These are phyloP conservation scores for Datura wrightii DNA, from an alignment of 257 asterid genomes.

Conservation along the genomic window DNA sequence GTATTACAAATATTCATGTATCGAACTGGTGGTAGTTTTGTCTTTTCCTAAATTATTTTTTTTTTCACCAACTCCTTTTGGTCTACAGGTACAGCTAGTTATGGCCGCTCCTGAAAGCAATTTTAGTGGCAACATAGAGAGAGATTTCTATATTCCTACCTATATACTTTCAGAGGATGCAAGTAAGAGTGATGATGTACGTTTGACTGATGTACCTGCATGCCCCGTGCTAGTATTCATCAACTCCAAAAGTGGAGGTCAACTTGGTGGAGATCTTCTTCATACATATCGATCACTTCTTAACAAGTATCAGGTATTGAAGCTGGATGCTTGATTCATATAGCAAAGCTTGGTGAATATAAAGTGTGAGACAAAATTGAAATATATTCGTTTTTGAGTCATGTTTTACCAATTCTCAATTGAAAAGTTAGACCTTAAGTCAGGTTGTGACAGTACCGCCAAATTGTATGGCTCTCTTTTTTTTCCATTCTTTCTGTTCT, in stretches of 20 bases:
- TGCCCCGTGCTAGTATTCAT: conserved; percentile 90
- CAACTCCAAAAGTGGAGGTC: conserved; percentile 96
- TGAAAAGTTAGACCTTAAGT: background rate
- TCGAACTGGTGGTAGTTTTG: background rate
- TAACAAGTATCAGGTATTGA: conserved; percentile 71
- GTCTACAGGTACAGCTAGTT: background rate
- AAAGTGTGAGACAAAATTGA: background rate
- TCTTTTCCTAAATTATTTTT: background rate
- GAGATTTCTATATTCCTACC: conserved; percentile 64
- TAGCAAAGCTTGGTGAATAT: background rate
- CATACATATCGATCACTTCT: conserved; percentile 66
- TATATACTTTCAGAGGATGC: conserved; percentile 55
- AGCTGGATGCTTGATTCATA: background rate
- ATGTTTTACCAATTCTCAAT: background rate
- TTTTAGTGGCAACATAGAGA: conserved; percentile 40
- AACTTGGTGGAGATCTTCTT: conserved; percentile 91
- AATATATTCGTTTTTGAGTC: background rate
- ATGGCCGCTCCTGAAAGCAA: conserved; percentile 5
- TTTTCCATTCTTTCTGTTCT: background rate
- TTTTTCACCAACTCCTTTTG: background rate
- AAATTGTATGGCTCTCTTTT: background rate
- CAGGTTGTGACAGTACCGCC: background rate
- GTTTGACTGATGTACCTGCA: conserved; percentile 46
- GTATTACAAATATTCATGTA: background rate
- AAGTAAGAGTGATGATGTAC: conserved; percentile 33